Conservation (phyloP, 1,284 basidiomycete genomes). For the Ceratobasidium sp. region DNA sequence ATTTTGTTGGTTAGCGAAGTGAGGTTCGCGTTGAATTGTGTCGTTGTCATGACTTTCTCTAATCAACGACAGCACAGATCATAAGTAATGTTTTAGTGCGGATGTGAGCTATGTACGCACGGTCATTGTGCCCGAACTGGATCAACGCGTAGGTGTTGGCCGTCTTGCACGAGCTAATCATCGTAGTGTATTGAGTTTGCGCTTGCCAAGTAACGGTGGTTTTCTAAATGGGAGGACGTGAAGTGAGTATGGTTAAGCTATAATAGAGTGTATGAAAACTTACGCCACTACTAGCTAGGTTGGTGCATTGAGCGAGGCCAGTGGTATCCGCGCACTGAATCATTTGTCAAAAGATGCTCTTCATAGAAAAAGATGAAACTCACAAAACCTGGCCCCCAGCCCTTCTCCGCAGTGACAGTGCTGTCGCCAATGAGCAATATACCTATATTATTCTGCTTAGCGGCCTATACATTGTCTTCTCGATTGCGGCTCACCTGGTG, state of each 20-base stretch:
- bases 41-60: conserved; percentile 37
- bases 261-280: not conserved
- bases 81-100: not conserved
- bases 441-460: conserved; percentile 6
- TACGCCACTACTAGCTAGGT: conserved; percentile 39
- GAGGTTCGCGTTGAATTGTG: conserved; percentile 32
- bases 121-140: conserved; percentile 36
- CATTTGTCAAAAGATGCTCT: not conserved
- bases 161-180: conserved; percentile 38
- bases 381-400: conserved; percentile 41
- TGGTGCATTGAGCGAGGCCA: conserved; percentile 35
- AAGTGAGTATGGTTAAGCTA: not conserved
- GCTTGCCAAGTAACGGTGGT: conserved; percentile 41
- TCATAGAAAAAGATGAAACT: not conserved
- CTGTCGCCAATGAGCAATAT: conserved; percentile 39
- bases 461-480: not conserved
- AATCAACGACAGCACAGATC: not conserved
- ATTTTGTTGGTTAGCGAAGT: conserved; percentile 39
- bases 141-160: conserved; percentile 37
- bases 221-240: conserved; percentile 8
- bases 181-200: conserved; percentile 36
- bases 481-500: conserved; percentile 17
- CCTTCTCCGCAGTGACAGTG: conserved; percentile 33
- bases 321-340: conserved; percentile 32
- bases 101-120: conserved; percentile 10